Conservation (phyloP, 179 eudicot species). For the Sideroxylon spinosum region DNA sequence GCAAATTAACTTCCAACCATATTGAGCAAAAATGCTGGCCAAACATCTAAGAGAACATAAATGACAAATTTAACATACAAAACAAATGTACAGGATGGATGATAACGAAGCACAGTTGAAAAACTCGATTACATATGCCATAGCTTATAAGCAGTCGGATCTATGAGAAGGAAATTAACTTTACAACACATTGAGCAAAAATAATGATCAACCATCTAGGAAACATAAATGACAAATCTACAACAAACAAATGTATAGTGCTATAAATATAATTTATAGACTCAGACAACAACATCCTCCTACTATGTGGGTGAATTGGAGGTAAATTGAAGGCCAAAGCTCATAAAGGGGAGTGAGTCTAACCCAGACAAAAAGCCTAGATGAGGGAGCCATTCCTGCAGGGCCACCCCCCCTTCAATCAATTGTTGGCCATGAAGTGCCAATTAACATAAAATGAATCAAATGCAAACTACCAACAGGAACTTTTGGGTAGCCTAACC, state of each 20-base stretch:
- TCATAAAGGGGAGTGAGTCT: too few species aligned
- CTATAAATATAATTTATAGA: background rate
- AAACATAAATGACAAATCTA: background rate
- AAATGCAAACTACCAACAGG: background rate
- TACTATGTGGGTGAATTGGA: background rate
- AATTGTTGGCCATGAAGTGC: background rate
- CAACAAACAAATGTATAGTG: background rate
- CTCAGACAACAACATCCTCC: background rate
- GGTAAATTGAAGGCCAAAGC: too few species aligned
- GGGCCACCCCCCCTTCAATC: background rate
- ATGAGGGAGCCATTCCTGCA: too few species aligned
- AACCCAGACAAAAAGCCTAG: too few species aligned
- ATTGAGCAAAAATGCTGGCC: background rate
- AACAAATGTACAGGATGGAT: too few species aligned
- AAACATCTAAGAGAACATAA: background rate
- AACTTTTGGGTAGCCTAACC: slow-evolving; percentile 35
- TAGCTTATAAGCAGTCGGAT: too few species aligned
- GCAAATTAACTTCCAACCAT: background rate
- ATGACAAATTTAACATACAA: too few species aligned
- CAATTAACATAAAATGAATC: background rate
- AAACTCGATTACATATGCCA: too few species aligned
- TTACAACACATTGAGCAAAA: too few species aligned
- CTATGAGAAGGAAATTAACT: too few species aligned
- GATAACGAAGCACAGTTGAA: too few species aligned
- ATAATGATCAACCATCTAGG: too few species aligned